These are phyloP conservation scores for Coniella lustricola DNA, from an alignment of 2,329 filamentous ascomycete species.

Conservation along the genomic window DNA sequence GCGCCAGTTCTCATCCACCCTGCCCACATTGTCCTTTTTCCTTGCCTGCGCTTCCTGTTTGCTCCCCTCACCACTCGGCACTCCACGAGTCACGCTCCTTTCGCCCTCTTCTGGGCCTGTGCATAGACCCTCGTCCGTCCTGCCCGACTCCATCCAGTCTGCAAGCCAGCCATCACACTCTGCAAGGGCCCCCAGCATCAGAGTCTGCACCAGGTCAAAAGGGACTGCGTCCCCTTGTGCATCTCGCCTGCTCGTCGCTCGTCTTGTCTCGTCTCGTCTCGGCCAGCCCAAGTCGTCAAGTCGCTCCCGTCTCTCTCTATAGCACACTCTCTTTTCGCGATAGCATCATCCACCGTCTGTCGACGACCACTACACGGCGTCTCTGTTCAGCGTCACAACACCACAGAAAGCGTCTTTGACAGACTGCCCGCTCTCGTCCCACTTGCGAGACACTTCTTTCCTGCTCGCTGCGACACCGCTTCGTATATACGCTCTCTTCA, in stretches of 20 bases:
- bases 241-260: neutral
- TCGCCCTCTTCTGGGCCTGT: neutral
- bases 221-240: neutral
- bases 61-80: neutral
- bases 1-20: neutral
- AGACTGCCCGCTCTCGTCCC: conserved; percentile 35
- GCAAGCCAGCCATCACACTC: neutral
- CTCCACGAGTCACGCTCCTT: conserved; percentile 6
- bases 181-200: no score
- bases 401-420: conserved; percentile 42
- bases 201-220: no score
- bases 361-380: conserved; percentile 15
- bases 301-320: neutral
- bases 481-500: neutral
- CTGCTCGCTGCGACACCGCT: neutral
- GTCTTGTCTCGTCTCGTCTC: no score
- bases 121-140: conserved; percentile 10
- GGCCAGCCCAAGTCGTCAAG: neutral
- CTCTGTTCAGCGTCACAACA: conserved; percentile 11
- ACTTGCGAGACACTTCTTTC: conserved; percentile 1
- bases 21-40: neutral
- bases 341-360: neutral
- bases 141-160: neutral
- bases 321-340: neutral
- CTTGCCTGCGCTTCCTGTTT: neutral